Evolutionary conservation across 1,284 basidiomycete genomes (phyloP), one percentile per base, ranked within the genome.

Genomic region (Peniophora sp.): DNA sequence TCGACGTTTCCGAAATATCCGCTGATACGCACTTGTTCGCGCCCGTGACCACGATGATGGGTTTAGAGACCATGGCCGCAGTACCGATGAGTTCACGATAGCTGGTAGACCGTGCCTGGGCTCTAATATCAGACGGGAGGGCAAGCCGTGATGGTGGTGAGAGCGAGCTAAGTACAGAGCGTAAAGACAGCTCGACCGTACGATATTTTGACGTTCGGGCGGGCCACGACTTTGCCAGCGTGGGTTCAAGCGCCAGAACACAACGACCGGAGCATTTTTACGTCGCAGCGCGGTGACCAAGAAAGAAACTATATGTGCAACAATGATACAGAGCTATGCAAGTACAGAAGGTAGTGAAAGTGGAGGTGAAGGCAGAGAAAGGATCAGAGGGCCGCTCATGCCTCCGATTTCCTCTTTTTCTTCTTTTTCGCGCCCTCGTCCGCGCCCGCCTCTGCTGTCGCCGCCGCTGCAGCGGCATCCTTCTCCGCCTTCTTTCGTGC

Each of bases 351-450:
- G 23, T 24, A n/a, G 23, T 45, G 22, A 39, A 44, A 52, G 24
- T 48, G 18, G 15, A 27, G 24, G 23, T 47, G 24, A 49, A 44
- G 41, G 54, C 46, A 48, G 42, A 43, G 24, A 41, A 41, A n/a
- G 34, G 34, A 10, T n/a, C 18, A n/a, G 18, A 15, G 8, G 37
- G 37, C 37, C 37, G 12, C 54, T 52, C 67, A 75, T 64, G 64
- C 69, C 58, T 79, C 76, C 18, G 74, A 72, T 59, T 84, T 86
- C 68, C 78, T 85, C 68, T 87, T 88, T 71, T 88, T 90, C 69
- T 88, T 88, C 66, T 72, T 73, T 59, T 80, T 74, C 41, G 75
- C 75, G 20, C n/a, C 83, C 37, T 70, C 71, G 36, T 68, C 71
- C n/a, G 62, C 68, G 49, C 65, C 59, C 18, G 57, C 57, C 34